A percentile compares a stretch with the other conserved stretches of the same genome.
phyloP scores from a whole-genome alignment of 1,139 yeast genomes.

The Candida sp. region DNA sequence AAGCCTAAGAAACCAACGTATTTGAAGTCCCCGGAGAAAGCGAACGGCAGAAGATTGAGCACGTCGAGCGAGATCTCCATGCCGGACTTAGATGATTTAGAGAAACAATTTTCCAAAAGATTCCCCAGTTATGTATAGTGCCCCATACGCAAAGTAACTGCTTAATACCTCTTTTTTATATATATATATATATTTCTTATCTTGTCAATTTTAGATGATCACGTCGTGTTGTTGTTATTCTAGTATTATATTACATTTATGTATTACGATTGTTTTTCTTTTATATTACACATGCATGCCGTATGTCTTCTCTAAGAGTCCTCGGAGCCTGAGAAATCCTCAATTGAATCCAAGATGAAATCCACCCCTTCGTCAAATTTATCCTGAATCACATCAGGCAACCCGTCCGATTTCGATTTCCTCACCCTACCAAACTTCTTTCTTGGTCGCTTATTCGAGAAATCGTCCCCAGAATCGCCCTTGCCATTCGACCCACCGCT shows the following conservation, averaged over 20 bases:
- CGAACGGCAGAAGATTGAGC: slow-evolving; percentile 32
- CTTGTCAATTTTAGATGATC: too few species aligned
- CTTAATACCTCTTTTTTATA: too few species aligned
- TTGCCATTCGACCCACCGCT: slow-evolving; percentile 13
- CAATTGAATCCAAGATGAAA: slow-evolving; percentile 78
- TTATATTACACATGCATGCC: background rate
- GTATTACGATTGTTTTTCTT: too few species aligned
- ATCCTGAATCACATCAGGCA: slow-evolving; percentile 80
- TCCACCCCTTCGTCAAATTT: slow-evolving; percentile 87
- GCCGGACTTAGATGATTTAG: slow-evolving; percentile 61
- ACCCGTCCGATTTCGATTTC: slow-evolving; percentile 71
- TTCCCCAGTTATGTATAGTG: slow-evolving; percentile 56
- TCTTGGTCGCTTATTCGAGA: slow-evolving; percentile 73
- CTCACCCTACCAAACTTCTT: slow-evolving; percentile 90
- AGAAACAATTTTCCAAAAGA: slow-evolving; percentile 54
- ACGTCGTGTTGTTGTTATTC: slow-evolving; percentile 5
- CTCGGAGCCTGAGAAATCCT: slow-evolving; percentile 43
- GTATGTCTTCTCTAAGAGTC: slow-evolving; percentile 7
- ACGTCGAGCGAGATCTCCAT: slow-evolving; percentile 47
- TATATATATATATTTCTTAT: too few species aligned
- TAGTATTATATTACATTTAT: slow-evolving; percentile 4
- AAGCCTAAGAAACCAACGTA: slow-evolving; percentile 64
- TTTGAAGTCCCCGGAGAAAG: slow-evolving; percentile 41
- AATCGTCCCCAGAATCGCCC: slow-evolving; percentile 28
- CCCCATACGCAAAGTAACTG: too few species aligned